Conservation (phyloP, 2,329 filamentous ascomycete genomes). For the Curvularia lunata region DNA sequence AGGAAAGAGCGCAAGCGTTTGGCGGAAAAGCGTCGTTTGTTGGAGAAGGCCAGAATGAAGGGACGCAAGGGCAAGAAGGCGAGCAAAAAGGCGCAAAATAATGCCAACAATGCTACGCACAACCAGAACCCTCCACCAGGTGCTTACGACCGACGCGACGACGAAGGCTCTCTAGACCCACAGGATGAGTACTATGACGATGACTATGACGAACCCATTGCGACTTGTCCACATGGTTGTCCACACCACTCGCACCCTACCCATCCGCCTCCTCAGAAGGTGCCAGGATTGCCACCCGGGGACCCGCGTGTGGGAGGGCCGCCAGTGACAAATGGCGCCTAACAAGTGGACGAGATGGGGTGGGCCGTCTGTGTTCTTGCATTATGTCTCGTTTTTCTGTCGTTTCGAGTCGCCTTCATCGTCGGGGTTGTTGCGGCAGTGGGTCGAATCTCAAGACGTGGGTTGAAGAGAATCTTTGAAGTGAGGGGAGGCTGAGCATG, state of each 20-base stretch:
- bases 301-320: constrained; percentile 32
- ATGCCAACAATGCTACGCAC: constrained; percentile 40
- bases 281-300: constrained; percentile 32
- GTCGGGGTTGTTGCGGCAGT: constrained; percentile 16
- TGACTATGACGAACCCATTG: constrained; percentile 44
- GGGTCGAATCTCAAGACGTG: constrained; percentile 13
- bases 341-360: constrained; percentile 48
- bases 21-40: constrained; percentile 80
- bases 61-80: constrained; percentile 87
- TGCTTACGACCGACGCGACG: constrained; percentile 41
- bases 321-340: constrained; percentile 39
- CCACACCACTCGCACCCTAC: constrained; percentile 39
- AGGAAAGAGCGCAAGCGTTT: constrained; percentile 81
- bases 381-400: constrained; percentile 38
- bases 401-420: constrained; percentile 37
- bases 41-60: constrained; percentile 95
- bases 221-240: constrained; percentile 42
- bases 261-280: constrained; percentile 31
- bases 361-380: constrained; percentile 50
- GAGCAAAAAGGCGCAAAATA: constrained; percentile 63
- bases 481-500: constrained; percentile 6
- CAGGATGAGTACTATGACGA: constrained; percentile 49
- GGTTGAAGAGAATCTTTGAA: constrained; percentile 12
- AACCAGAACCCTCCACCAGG: constrained; percentile 40
- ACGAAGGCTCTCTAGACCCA: constrained; percentile 40